These are phyloP conservation scores for Saussurea involucrata DNA, from an alignment of 129 eudicot genomes.

Conservation along the genomic window DNA sequence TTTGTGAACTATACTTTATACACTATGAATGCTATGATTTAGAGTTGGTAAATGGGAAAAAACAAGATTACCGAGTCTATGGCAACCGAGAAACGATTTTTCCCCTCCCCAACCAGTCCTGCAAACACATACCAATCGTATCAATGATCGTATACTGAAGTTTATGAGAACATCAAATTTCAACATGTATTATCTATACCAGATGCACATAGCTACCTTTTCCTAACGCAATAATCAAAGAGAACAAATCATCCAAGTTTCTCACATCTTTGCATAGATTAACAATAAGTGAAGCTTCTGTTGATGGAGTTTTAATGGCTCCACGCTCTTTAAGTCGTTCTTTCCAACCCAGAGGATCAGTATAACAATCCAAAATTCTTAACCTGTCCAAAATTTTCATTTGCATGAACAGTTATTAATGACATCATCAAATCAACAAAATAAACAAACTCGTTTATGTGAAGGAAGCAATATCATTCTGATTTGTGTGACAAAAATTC, in stretches of 20 bases:
- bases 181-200: background rate
- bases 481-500: background rate
- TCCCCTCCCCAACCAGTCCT: conserved; percentile 69
- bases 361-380: conserved; percentile 79
- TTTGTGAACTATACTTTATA: background rate
- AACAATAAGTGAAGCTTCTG: conserved; percentile 34
- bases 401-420: background rate
- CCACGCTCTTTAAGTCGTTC: conserved; percentile 59
- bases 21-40: background rate
- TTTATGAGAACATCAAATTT: background rate
- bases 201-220: conserved; percentile 44
- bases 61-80: conserved; percentile 73
- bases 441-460: background rate
- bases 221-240: conserved; percentile 55
- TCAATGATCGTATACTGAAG: background rate
- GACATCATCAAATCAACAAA: conserved; percentile 1
- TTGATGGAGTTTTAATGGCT: conserved; percentile 29
- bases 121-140: conserved; percentile 27
- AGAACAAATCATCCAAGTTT: conserved; percentile 55
- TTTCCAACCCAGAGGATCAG: conserved; percentile 99
- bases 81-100: conserved; percentile 72
- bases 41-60: background rate
- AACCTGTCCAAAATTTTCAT: conserved; percentile 47
- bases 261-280: conserved; percentile 67
- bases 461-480: background rate